Conservation (phyloP, 2,329 filamentous ascomycete genomes). For the Alternaria longipes region DNA sequence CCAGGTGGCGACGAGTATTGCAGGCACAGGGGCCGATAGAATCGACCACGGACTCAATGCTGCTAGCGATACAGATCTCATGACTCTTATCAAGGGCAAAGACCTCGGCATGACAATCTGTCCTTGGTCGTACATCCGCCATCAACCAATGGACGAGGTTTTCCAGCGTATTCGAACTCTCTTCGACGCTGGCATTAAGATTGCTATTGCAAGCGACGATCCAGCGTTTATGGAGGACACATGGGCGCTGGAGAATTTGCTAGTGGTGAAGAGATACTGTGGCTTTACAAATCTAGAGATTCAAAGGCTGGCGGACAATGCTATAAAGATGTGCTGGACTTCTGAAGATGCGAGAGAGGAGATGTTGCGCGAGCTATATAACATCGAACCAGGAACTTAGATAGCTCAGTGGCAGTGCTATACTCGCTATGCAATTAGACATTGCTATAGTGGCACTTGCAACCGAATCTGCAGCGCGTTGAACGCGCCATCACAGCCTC, state of each 20-base stretch:
- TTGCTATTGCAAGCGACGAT: slow-evolving; percentile 49
- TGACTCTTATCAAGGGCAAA: slow-evolving; percentile 43
- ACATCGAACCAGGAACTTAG: background rate
- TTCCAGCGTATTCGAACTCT: slow-evolving; percentile 52
- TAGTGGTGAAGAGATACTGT: slow-evolving; percentile 56
- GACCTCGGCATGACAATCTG: slow-evolving; percentile 55
- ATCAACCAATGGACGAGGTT: slow-evolving; percentile 45
- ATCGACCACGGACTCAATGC: slow-evolving; percentile 58
- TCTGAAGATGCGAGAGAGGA: slow-evolving; percentile 27
- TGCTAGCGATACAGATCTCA: slow-evolving; percentile 46
- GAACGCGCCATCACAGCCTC: background rate
- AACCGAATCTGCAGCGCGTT: no score
- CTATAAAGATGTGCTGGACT: slow-evolving; percentile 61
- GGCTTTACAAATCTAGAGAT: slow-evolving; percentile 55
- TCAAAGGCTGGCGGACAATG: slow-evolving; percentile 54
- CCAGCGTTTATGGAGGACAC: slow-evolving; percentile 61
- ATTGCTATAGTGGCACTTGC: no score
- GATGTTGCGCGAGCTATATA: slow-evolving; percentile 3
- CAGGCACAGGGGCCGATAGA: slow-evolving; percentile 46
- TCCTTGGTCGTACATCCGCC: slow-evolving; percentile 55
- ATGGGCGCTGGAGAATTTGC: slow-evolving; percentile 60
- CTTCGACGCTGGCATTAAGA: slow-evolving; percentile 50
- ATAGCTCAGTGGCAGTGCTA: background rate
- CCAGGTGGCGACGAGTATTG: slow-evolving; percentile 40
- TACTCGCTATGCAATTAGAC: background rate